These are phyloP conservation scores for Citrullus amarus DNA, from an alignment of 306 rosid genomes.

Conservation along the genomic window DNA sequence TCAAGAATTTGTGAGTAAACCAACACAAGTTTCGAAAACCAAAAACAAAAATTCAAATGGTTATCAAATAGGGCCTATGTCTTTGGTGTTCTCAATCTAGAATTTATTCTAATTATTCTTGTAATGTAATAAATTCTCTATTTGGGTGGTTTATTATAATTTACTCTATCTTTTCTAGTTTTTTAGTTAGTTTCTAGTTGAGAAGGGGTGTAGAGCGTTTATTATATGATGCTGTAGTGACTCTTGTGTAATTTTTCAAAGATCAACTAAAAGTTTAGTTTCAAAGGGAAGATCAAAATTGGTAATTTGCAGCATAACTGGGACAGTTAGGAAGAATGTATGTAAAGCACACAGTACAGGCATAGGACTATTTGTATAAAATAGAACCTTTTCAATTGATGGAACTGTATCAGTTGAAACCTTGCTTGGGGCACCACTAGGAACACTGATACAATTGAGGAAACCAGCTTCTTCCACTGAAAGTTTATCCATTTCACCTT, in stretches of 20 bases:
- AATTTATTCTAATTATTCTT: too few relatives aligned
- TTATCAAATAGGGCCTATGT: too few relatives aligned
- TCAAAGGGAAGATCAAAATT: not conserved
- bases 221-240: not conserved
- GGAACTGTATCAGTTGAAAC: conserved; percentile 53
- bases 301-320: not conserved
- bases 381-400: conserved; percentile 50
- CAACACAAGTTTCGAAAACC: too few relatives aligned
- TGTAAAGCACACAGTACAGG: not conserved
- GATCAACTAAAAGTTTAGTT: not conserved
- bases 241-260: not conserved
- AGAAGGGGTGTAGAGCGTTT: not conserved
- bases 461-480: conserved; percentile 90
- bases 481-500: conserved; percentile 92
- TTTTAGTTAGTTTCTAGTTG: not conserved
- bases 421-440: conserved; percentile 71
- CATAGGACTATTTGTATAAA: not conserved
- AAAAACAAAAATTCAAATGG: too few relatives aligned
- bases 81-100: too few relatives aligned
- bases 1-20: too few relatives aligned
- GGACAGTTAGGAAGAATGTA: not conserved
- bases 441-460: conserved; percentile 81
- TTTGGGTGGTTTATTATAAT: not conserved
- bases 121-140: too few relatives aligned
- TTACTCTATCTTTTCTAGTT: not conserved